Percentiles rank a stretch among this genome's conserved stretches.
Conservation (phyloP, 2,329 filamentous ascomycete species). For the Elsinoe necatrix region DNA sequence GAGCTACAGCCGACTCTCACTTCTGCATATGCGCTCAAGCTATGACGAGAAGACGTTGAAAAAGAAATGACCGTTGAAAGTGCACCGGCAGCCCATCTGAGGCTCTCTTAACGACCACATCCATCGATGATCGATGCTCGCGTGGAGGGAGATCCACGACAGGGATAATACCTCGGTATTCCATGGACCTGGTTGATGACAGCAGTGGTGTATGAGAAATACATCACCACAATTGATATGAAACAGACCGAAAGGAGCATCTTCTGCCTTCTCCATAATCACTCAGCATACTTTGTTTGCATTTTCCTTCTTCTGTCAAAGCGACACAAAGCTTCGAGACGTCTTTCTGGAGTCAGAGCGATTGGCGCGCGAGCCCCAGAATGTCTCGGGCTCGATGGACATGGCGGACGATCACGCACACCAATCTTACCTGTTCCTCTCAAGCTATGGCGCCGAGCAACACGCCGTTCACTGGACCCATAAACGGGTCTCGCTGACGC, state of each 20-base stretch:
- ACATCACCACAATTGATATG: not conserved
- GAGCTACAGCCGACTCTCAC: not conserved
- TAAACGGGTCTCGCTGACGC: conserved; percentile 10
- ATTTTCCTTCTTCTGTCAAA: conserved; percentile 3
- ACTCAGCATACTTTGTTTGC: not conserved
- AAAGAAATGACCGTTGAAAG: not conserved
- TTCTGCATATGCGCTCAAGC: not conserved
- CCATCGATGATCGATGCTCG: not conserved
- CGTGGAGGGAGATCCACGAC: not conserved
- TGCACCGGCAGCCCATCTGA: not conserved
- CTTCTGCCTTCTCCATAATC: not conserved
- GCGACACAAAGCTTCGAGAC: not conserved
- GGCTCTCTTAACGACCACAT: not conserved
- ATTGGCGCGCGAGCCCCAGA: conserved; percentile 7
- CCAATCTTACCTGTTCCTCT: conserved; percentile 7
- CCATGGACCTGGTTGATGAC: not conserved
- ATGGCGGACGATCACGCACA: conserved; percentile 9
- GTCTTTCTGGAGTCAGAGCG: not conserved
- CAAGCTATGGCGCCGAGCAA: conserved; percentile 8
- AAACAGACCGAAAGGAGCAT: not conserved
- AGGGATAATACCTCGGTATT: not conserved
- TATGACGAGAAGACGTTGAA: not conserved
- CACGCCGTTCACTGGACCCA: conserved; percentile 4
- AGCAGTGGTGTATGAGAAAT: not conserved
- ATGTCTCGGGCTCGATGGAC: not conserved